Evolutionary conservation across 2,329 filamentous ascomycete genomes (phyloP).

Genomic region (Diaporthe australafricana): DNA sequence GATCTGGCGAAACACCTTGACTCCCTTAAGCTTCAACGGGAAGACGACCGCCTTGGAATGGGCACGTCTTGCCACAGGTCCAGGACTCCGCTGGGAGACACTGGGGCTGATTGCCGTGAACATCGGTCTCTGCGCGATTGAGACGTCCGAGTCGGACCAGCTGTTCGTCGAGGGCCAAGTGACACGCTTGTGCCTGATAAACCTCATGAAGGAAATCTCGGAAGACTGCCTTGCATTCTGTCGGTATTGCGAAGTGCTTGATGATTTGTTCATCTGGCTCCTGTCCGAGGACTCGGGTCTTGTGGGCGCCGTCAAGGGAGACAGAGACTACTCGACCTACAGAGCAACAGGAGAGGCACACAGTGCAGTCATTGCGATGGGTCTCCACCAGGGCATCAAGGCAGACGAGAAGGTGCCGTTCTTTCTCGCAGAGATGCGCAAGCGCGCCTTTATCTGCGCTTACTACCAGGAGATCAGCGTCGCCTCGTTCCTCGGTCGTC

Average conservation of each 20-base stretch:
- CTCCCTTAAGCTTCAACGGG: constrained; percentile 43
- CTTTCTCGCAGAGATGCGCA: constrained; percentile 47
- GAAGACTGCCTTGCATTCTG: constrained; percentile 47
- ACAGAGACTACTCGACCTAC: constrained; percentile 45
- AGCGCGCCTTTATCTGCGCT: constrained; percentile 40
- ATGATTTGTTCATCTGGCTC: constrained; percentile 49
- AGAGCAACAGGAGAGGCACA: constrained; percentile 46
- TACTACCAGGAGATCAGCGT: constrained; percentile 48
- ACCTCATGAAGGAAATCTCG: constrained; percentile 45
- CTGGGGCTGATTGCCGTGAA: constrained; percentile 47
- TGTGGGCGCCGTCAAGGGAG: constrained; percentile 43
- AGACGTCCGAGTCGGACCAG: constrained; percentile 43
- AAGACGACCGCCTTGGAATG: constrained; percentile 45
- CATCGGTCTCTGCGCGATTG: constrained; percentile 44
- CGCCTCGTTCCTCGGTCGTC: constrained; percentile 48
- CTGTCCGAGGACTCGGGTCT: constrained; percentile 43
- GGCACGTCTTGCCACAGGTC: constrained; percentile 44
- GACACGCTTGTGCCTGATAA: constrained; percentile 42
- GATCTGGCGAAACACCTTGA: constrained; percentile 50
- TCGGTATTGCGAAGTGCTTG: constrained; percentile 47
- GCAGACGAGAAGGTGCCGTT: constrained; percentile 45
- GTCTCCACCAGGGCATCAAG: constrained; percentile 47
- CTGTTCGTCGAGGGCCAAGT: constrained; percentile 45
- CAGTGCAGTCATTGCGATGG: constrained; percentile 47
- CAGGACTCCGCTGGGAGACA: constrained; percentile 50